Percentiles rank a stretch among this genome's conserved stretches.
Conservation (phyloP, 2,329 filamentous ascomycete species). For the Huntiella decipiens region DNA sequence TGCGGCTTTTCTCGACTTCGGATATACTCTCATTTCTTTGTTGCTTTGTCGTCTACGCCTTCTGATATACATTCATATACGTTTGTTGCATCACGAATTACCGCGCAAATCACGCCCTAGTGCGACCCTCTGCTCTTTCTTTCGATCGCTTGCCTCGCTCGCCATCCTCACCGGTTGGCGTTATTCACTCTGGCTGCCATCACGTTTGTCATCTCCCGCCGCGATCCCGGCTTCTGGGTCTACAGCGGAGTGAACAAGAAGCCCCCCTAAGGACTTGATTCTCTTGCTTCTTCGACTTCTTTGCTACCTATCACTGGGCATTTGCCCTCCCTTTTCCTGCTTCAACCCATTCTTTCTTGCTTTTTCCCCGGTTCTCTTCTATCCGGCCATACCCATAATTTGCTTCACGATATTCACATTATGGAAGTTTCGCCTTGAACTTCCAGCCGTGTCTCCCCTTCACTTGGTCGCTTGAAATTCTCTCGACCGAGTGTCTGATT, state of each 20-base stretch:
- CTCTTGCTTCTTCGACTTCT: neutral
- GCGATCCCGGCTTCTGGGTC: constrained; percentile 84
- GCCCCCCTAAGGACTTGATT: constrained; percentile 55
- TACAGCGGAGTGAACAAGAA: constrained; percentile 93
- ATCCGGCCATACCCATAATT: neutral
- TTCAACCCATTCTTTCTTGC: neutral
- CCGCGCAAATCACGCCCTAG: neutral
- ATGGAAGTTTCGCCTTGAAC: too few species aligned
- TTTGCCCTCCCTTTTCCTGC: neutral
- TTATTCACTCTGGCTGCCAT: constrained; percentile 11
- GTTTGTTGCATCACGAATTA: too few species aligned
- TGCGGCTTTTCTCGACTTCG: too few species aligned
- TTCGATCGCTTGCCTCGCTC: neutral
- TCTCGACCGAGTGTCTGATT: neutral
- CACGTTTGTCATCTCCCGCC: constrained; percentile 41
- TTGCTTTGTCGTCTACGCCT: too few species aligned
- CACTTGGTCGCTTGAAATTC: too few species aligned
- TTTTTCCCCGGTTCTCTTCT: neutral
- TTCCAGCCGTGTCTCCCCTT: too few species aligned
- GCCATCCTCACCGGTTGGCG: constrained; percentile 8
- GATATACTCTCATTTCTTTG: too few species aligned
- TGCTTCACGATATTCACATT: neutral
- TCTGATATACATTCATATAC: too few species aligned
- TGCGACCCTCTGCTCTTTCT: neutral
- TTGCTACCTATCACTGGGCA: neutral